Evolutionary conservation across 2,329 filamentous ascomycete genomes (phyloP).

Genomic region (Thelonectria discophora): DNA sequence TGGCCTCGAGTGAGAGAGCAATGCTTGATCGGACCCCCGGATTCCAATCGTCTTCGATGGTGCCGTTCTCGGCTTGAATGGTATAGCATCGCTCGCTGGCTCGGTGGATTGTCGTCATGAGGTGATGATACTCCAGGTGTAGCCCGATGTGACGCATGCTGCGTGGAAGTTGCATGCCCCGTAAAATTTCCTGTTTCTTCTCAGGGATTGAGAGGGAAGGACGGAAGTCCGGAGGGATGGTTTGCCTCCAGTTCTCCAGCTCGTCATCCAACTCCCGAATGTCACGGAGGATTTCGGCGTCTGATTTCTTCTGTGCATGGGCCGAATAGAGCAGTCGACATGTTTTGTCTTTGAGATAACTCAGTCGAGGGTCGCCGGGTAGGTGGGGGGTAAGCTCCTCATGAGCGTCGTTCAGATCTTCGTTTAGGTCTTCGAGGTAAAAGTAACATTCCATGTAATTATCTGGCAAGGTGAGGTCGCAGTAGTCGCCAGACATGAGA

Average conservation of each 20-base stretch:
- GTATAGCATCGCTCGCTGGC: conserved; percentile 58
- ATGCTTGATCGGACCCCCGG: conserved; percentile 59
- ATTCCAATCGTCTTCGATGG: conserved; percentile 47
- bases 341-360: conserved; percentile 60
- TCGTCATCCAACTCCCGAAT: conserved; percentile 66
- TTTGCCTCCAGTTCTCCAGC: conserved; percentile 61
- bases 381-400: conserved; percentile 42
- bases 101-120: conserved; percentile 63
- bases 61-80: conserved; percentile 18
- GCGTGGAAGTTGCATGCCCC: conserved; percentile 31
- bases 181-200: not conserved
- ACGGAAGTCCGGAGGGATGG: conserved; percentile 53
- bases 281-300: conserved; percentile 61
- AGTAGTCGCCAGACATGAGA: conserved; percentile 36
- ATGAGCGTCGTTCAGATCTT: not conserved
- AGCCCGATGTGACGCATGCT: conserved; percentile 58
- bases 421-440: conserved; percentile 16
- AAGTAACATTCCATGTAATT: conserved; percentile 41
- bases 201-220: conserved; percentile 54
- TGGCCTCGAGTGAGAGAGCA: conserved; percentile 61
- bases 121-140: conserved; percentile 63
- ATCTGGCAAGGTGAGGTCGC: conserved; percentile 48
- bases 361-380: conserved; percentile 58
- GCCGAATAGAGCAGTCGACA: conserved; percentile 59
- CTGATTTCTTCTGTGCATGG: conserved; percentile 56